A percentile compares a stretch with the other conserved stretches of the same genome.
Conservation (phyloP, 768 basidiomycete species). For the Termitomyces sp. region DNA sequence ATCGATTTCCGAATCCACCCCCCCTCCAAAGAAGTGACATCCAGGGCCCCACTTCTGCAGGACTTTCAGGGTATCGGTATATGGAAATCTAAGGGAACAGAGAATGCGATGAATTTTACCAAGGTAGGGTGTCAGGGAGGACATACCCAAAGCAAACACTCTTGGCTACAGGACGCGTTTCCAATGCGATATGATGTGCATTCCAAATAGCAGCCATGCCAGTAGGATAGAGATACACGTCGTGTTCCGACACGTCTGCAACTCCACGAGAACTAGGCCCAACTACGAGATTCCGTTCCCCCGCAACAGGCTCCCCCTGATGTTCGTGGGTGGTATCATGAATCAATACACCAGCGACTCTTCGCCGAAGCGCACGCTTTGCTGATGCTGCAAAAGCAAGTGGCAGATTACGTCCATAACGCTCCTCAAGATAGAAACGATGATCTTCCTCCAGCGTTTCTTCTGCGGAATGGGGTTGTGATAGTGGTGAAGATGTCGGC, state of each 20-base stretch:
- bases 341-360: slow-evolving; percentile 83
- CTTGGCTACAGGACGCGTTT: slow-evolving; percentile 55
- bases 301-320: slow-evolving; percentile 30
- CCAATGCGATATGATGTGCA: slow-evolving; percentile 68
- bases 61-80: slow-evolving; percentile 91
- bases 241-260: slow-evolving; percentile 67
- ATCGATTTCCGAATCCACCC: slow-evolving; percentile 70
- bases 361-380: slow-evolving; percentile 79
- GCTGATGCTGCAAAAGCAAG: slow-evolving; percentile 66
- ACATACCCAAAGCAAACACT: slow-evolving; percentile 92
- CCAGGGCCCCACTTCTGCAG: slow-evolving; percentile 96
- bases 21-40: slow-evolving; percentile 81
- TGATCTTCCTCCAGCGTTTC: slow-evolving; percentile 52
- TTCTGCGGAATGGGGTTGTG: slow-evolving; percentile 27
- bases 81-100: slow-evolving; percentile 66
- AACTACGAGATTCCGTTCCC: slow-evolving; percentile 37
- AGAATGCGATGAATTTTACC: background rate
- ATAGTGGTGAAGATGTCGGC: slow-evolving; percentile 3
- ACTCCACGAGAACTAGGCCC: slow-evolving; percentile 70
- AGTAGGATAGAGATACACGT: slow-evolving; percentile 81
- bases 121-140: background rate
- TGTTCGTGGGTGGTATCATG: slow-evolving; percentile 44
- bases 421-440: slow-evolving; percentile 80
- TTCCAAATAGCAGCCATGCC: slow-evolving; percentile 97
- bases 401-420: slow-evolving; percentile 90